Evolutionary conservation across 345 rosid species (phyloP), one percentile per base, ranked within the genome.

Genomic region (Ricinus communis): DNA sequence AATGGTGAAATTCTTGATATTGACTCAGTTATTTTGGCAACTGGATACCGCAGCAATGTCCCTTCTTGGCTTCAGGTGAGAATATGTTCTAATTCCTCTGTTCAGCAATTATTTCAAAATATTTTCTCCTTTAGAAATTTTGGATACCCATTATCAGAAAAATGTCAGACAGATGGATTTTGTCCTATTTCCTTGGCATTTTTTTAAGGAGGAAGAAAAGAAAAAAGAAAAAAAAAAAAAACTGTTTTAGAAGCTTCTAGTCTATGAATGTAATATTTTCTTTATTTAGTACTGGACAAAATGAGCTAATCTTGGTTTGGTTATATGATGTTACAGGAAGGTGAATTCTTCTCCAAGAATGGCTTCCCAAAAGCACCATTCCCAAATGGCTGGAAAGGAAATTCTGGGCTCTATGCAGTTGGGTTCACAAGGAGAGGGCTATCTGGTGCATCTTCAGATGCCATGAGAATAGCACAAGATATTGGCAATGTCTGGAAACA

Each of bases 381-480:
- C 59, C 96, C 98, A 40, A 79, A 88, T 76, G 93, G 92, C 6
- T 93, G 98, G 98, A 93, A 93, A 83, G 97, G 97, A 24, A 82
- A 76, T 30, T 78, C 84, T 0, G 97, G 98, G 60, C 80, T 93
- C 49, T 93, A 93, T 73, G 97, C 97, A 30, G 98, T 87, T 38
- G 98, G 98, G 70, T 93, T 93, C 81, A 88, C 98, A 15, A 88
- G 81, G 76, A 93, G 87, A 87, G 98, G 92, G 18, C 81, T 93
- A 62, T 87, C 94, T 18, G 98, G 98, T 55, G 93, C 93, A 41
- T 87, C 93, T 1, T 62, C 83, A 2, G 97, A 93, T 68, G 91
- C 98, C 8, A 68, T 80, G 53, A 86, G 78, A 62, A 86, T 91
- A 6, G 91, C 93, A 18, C 85, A 83, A 56, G 98, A 91, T 63